Evolutionary conservation across 805 yeast species (phyloP).

Genomic region (Cyberlindnera maritima): DNA sequence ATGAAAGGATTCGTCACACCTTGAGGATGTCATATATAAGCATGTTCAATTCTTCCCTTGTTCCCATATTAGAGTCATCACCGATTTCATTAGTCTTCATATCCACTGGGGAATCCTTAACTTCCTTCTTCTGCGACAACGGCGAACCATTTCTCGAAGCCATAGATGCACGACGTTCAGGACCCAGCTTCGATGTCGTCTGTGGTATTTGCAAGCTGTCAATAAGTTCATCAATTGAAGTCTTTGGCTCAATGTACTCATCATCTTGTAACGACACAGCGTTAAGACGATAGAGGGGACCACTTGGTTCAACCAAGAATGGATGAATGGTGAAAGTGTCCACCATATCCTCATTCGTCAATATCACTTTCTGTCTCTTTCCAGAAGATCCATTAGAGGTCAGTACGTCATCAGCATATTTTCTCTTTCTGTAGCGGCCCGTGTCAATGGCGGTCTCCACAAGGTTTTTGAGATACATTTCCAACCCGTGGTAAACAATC

Average conservation of each 20-base stretch:
- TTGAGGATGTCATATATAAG: conserved; percentile 56
- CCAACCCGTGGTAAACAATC: conserved; percentile 75
- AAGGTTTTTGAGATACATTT: conserved; percentile 70
- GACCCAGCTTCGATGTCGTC: neutral
- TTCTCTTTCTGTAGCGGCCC: conserved; percentile 56
- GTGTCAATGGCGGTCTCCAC: conserved; percentile 74
- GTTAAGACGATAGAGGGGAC: conserved; percentile 52
- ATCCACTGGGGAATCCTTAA: neutral
- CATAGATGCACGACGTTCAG: conserved; percentile 9
- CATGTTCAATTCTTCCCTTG: conserved; percentile 70
- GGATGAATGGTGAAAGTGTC: conserved; percentile 66
- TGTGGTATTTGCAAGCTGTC: neutral
- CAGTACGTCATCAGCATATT: conserved; percentile 32
- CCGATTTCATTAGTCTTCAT: neutral
- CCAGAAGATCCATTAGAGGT: conserved; percentile 1
- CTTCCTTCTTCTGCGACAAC: conserved; percentile 12
- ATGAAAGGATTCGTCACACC: neutral
- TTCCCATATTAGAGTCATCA: conserved; percentile 42
- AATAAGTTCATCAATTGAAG: conserved; percentile 22
- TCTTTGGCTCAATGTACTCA: conserved; percentile 24
- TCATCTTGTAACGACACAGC: conserved; percentile 56
- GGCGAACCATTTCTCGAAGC: conserved; percentile 6
- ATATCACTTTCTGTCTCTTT: conserved; percentile 32
- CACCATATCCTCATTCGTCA: conserved; percentile 65
- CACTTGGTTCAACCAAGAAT: conserved; percentile 64